A percentile compares a stretch with the other conserved stretches of the same genome.
Evolutionary conservation across 73 alveolate species (phyloP).

Genomic region (Stentor coeruleus): DNA sequence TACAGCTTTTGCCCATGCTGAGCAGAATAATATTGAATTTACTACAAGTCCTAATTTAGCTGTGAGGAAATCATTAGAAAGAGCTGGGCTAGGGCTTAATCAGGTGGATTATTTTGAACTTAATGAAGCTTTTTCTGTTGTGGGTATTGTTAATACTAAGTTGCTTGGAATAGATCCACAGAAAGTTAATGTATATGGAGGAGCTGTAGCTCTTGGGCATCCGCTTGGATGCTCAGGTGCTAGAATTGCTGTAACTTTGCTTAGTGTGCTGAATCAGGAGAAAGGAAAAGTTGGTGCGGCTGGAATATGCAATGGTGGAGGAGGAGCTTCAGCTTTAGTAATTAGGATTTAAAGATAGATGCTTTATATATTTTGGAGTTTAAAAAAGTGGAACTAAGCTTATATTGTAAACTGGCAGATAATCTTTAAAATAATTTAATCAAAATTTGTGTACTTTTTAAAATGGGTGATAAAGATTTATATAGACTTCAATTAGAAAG

Average conservation of each 20-base stretch:
- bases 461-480: no score
- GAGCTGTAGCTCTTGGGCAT: constrained; percentile 92
- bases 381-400: no score
- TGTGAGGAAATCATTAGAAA: constrained; percentile 31
- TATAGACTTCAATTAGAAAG: no score
- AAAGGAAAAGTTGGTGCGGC: constrained; percentile 75
- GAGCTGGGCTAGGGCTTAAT: not conserved
- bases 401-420: no score
- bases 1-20: constrained; percentile 53
- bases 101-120: not conserved
- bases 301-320: constrained; percentile 86
- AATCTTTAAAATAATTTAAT: no score
- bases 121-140: constrained; percentile 30
- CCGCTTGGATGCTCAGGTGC: constrained; percentile 89
- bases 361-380: no score
- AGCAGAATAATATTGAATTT: constrained; percentile 43
- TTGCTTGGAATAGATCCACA: constrained; percentile 53
- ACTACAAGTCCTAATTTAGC: constrained; percentile 48
- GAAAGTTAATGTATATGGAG: constrained; percentile 84
- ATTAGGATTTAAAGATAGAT: no score
- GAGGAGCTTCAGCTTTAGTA: constrained; percentile 88
- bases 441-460: no score
- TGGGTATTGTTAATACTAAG: constrained; percentile 27
- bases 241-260: constrained; percentile 61
- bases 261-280: constrained; percentile 59